A percentile compares a stretch with the other conserved stretches of the same genome.
These are phyloP conservation scores for Emericellopsis cladophorae DNA, from an alignment of 2,329 filamentous ascomycete genomes.

Conservation along the genomic window DNA sequence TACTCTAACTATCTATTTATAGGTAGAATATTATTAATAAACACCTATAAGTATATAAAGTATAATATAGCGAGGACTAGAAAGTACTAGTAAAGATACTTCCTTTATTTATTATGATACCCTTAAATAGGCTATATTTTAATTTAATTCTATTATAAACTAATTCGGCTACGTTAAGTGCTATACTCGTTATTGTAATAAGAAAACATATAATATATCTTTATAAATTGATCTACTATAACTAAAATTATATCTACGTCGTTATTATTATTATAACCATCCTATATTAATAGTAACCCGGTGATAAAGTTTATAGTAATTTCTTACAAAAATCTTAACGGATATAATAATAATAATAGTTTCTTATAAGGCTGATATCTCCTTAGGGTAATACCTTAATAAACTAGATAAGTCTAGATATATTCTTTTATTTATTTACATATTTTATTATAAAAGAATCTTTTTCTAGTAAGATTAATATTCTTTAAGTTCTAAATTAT, in stretches of 20 bases:
- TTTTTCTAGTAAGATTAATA: background rate
- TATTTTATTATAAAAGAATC: background rate
- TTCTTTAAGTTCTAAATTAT: background rate
- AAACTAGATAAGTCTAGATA: background rate
- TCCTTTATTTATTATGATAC: background rate
- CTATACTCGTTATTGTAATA: too few relatives aligned
- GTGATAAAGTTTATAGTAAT: background rate
- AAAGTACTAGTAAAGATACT: background rate
- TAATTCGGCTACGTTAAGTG: too few relatives aligned
- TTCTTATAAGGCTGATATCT: too few relatives aligned
- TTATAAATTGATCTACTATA: background rate
- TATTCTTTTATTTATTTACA: background rate
- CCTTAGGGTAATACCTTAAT: background rate
- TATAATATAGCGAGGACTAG: background rate
- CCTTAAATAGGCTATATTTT: background rate
- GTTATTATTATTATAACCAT: background rate
- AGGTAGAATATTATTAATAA: background rate
- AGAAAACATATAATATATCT: too few relatives aligned
- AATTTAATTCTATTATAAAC: too few relatives aligned
- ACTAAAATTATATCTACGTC: background rate
- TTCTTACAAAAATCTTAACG: too few relatives aligned
- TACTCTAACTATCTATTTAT: background rate
- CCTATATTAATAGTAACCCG: background rate
- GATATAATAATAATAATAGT: too few relatives aligned
- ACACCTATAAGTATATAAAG: background rate